These are phyloP conservation scores for Leersia perrieri DNA, from an alignment of 176 grass and related monocot genomes.

Conservation along the genomic window DNA sequence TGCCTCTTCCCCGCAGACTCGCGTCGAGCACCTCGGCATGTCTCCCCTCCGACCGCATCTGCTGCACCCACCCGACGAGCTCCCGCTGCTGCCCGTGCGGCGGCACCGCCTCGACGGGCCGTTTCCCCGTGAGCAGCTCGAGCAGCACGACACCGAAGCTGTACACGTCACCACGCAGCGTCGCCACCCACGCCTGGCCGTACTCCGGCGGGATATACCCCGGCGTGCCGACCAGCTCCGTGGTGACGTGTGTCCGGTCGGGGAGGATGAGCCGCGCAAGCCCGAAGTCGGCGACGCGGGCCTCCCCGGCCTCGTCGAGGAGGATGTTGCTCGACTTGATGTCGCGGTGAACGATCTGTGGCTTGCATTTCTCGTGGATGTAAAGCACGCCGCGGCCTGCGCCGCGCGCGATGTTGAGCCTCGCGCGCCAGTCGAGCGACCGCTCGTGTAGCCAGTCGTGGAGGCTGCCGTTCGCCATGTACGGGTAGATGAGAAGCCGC, in stretches of 20 bases:
- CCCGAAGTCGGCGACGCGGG: constrained; percentile 57
- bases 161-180: constrained; percentile 75
- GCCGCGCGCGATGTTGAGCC: constrained; percentile 41
- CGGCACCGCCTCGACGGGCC: constrained; percentile 32
- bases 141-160: constrained; percentile 88
- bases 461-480: constrained; percentile 67
- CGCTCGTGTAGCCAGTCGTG: constrained; percentile 52
- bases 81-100: neutral
- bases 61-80: constrained; percentile 25
- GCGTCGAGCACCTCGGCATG: constrained; percentile 17
- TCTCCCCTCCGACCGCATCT: constrained; percentile 11
- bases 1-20: neutral
- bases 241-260: constrained; percentile 45
- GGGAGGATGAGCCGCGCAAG: constrained; percentile 45
- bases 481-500: constrained; percentile 51
- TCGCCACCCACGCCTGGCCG: constrained; percentile 53
- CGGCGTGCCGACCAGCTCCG: constrained; percentile 53
- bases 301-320: constrained; percentile 46
- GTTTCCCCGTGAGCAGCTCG: constrained; percentile 69
- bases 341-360: constrained; percentile 58
- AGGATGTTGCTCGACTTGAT: constrained; percentile 78
- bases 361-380: constrained; percentile 57
- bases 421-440: constrained; percentile 32
- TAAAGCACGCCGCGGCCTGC: constrained; percentile 46
- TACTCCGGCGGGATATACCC: constrained; percentile 69